Evolutionary conservation across 1,284 basidiomycete species (phyloP).

Genomic region (Cryptococcus sp.): DNA sequence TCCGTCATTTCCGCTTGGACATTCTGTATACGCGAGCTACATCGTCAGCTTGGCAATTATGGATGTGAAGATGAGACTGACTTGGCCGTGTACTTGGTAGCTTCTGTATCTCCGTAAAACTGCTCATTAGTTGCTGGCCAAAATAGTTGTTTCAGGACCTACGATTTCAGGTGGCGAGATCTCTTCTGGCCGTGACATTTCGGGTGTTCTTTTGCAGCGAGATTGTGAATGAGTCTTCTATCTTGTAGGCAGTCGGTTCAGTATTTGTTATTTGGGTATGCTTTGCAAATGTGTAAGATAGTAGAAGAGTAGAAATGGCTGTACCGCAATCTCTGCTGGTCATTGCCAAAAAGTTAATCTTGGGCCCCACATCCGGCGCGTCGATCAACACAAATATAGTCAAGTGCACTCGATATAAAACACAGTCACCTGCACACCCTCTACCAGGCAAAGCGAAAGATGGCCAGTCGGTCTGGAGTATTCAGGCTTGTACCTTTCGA

Average conservation of each 20-base stretch:
- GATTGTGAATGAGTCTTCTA: no score
- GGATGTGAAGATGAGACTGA: slow-evolving; percentile 37
- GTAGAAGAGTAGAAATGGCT: not conserved
- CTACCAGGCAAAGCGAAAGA: no score
- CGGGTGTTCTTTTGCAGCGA: no score
- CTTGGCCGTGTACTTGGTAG: slow-evolving; percentile 96
- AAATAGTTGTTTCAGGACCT: slow-evolving; percentile 36
- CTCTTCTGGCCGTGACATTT: slow-evolving; percentile 92
- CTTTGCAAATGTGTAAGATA: no score
- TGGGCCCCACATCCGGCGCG: no score
- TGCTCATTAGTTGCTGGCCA: slow-evolving; percentile 41
- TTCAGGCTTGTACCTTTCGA: no score
- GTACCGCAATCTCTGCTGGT: not conserved
- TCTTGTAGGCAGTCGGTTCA: no score
- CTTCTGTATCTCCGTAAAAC: slow-evolving; percentile 96
- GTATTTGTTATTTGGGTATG: no score
- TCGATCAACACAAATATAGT: no score
- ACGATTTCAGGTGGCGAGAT: slow-evolving; percentile 95
- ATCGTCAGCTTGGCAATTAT: not conserved
- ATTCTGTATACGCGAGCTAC: slow-evolving; percentile 87
- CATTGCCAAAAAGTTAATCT: not conserved
- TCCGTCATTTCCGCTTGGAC: slow-evolving; percentile 99
- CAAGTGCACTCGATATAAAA: no score
- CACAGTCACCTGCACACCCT: no score
- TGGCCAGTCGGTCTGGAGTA: no score